A percentile compares a stretch with the other conserved stretches of the same genome.
These are phyloP conservation scores for Aspergillus sp. DNA, from an alignment of 2,329 filamentous ascomycete species.

Conservation along the genomic window DNA sequence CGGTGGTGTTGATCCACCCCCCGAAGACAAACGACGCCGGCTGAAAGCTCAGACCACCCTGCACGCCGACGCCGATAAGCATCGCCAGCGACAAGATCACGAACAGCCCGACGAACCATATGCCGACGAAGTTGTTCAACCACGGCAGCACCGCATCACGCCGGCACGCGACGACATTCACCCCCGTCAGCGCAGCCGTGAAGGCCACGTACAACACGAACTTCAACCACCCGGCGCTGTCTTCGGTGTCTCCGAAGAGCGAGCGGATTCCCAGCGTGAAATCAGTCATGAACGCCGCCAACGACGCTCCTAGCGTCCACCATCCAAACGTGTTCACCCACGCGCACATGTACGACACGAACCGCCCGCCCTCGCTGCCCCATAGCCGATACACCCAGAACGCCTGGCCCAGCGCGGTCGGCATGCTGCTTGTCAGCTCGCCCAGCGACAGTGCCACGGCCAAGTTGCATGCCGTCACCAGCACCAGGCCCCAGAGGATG, in stretches of 20 bases:
- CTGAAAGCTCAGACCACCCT: conserved; percentile 40
- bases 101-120: conserved; percentile 47
- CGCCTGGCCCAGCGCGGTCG: conserved; percentile 52
- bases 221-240: conserved; percentile 44
- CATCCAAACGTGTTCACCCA: conserved; percentile 56
- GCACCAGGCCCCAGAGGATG: conserved; percentile 48
- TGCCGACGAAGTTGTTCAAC: conserved; percentile 51
- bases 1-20: conserved; percentile 43
- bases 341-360: conserved; percentile 49
- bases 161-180: conserved; percentile 48
- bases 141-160: conserved; percentile 41
- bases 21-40: conserved; percentile 47
- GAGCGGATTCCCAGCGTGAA: conserved; percentile 51
- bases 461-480: conserved; percentile 47
- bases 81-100: conserved; percentile 45
- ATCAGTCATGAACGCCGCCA: conserved; percentile 51
- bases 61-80: conserved; percentile 45
- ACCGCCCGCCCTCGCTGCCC: conserved; percentile 37
- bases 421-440: conserved; percentile 52
- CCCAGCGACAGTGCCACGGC: conserved; percentile 50
- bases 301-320: conserved; percentile 50
- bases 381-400: conserved; percentile 48
- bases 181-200: conserved; percentile 40
- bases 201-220: conserved; percentile 50
- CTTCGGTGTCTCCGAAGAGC: conserved; percentile 45